Percentiles rank a stretch among this genome's conserved stretches.
These are phyloP conservation scores for Amphirosellinia nigrospora DNA, from an alignment of 495 filamentous ascomycete genomes.

Conservation along the genomic window DNA sequence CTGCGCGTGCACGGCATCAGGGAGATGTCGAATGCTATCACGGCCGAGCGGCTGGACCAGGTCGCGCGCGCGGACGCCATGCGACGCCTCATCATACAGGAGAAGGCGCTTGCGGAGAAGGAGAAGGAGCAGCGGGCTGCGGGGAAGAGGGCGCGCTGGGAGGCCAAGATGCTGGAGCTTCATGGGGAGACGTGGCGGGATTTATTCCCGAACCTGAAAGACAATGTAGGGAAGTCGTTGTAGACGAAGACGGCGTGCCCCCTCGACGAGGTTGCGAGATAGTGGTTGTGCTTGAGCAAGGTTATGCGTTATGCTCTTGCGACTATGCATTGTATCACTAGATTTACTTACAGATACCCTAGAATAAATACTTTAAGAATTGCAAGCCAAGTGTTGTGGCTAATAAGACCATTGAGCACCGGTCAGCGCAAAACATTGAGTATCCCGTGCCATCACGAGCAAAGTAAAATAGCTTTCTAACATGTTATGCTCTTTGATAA, in stretches of 20 bases:
- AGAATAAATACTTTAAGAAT: not conserved
- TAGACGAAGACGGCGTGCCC: not conserved
- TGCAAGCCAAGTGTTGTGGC: not conserved
- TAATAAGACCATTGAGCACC: not conserved
- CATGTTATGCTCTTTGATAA: not conserved
- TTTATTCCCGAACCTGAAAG: constrained; percentile 9
- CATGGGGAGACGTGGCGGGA: constrained; percentile 31
- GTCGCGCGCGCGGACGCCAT: constrained; percentile 51
- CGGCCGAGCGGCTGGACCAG: constrained; percentile 37
- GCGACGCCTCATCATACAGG: constrained; percentile 53
- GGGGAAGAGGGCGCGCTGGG: constrained; percentile 28
- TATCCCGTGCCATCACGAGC: not conserved
- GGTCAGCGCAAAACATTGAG: not conserved
- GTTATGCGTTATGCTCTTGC: not conserved
- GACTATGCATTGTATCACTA: not conserved
- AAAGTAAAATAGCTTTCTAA: not conserved
- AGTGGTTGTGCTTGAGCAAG: not conserved
- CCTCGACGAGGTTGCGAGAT: not conserved
- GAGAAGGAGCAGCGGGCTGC: constrained; percentile 42
- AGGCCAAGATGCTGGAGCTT: constrained; percentile 26
- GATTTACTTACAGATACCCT: not conserved
- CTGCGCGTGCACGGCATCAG: constrained; percentile 26
- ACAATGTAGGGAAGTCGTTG: not conserved
- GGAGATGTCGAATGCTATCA: constrained; percentile 19
- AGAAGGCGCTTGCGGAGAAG: constrained; percentile 53